Conservation (phyloP, 768 basidiomycete species). For the Phanerochaete carnosa region DNA sequence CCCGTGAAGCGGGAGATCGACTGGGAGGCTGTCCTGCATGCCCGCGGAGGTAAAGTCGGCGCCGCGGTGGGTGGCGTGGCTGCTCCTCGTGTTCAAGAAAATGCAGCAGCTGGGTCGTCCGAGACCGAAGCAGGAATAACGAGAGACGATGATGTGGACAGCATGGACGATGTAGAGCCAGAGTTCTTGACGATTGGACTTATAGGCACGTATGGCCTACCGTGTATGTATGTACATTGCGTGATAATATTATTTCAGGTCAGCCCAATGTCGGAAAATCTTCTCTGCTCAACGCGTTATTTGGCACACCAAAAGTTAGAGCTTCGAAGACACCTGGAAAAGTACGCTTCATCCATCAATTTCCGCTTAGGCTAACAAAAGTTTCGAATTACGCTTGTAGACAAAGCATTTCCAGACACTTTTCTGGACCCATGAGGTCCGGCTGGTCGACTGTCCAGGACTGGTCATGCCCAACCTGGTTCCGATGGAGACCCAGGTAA, state of each 20-base stretch:
- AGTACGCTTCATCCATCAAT: constrained; percentile 33
- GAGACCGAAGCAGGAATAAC: not conserved
- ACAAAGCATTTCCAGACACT: constrained; percentile 96
- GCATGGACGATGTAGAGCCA: constrained; percentile 36
- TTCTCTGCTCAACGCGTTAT: constrained; percentile 86
- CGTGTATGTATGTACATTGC: not conserved
- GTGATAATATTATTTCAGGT: constrained; percentile 38
- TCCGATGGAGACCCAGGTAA: constrained; percentile 80
- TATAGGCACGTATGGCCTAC: constrained; percentile 47
- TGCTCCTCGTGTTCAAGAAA: constrained; percentile 27
- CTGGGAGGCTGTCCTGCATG: constrained; percentile 63
- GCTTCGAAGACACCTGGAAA: constrained; percentile 88
- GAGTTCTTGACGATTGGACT: constrained; percentile 76
- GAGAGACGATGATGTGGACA: constrained; percentile 12
- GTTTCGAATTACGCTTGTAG: constrained; percentile 31
- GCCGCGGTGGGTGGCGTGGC: constrained; percentile 40
- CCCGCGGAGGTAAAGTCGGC: constrained; percentile 42
- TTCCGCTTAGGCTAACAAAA: not conserved
- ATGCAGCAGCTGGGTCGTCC: not conserved
- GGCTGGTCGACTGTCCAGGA: constrained; percentile 94
- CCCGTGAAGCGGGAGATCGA: constrained; percentile 62
- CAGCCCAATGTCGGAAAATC: constrained; percentile 98
- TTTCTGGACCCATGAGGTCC: constrained; percentile 82
- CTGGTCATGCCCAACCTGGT: constrained; percentile 85
- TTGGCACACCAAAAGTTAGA: constrained; percentile 73